Base-by-base conservation (phyloP, 345 rosid species). In the Populus simonii region DNA sequence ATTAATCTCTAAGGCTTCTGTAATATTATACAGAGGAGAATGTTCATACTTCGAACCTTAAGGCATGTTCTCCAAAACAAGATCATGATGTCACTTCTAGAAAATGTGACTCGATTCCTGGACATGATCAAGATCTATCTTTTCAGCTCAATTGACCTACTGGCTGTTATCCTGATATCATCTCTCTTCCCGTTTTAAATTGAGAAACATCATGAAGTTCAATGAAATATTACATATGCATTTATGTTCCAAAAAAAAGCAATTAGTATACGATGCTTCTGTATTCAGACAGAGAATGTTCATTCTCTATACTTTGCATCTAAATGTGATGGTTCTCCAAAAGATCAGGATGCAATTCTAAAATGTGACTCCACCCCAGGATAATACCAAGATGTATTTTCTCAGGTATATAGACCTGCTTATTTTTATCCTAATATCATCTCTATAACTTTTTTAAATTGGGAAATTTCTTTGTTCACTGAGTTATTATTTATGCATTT, bases 351-450 rank as follows among this genome's bases (percentile, higher is more conserved):
- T 74, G 9, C 8, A 74, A 71, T 39, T 39, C 17, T 3, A 45
- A 45, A 45, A 13, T 45, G 17, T 13, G 16, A 45, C 51, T 10
- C 39, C 8, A 51, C 8, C 65, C 20, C 36, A 57, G 74, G 57
- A 79, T 25, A 68, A 59, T 76, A 75, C 49, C 72, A 63, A 33
- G 74, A 72, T 38, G 74, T 62, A 63, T 39, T 72, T 68, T 68
- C 76, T 74, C 69, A 75, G 82, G 79, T 78, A 38, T 66, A 27
- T 16, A 25, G 35, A 45, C 59, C 25, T 16, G n/a, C 61, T 66
- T 20, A 45, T 18, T 27, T 61, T 31, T 61, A 10, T 4, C 16
- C 36, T 20, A 49, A 17, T 22, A 67, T 67, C 51, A 7, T 2
- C 31, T 63, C 11, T 23, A 1, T 51, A 2, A 10, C 45, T 10